Evolutionary conservation across 805 yeast species (phyloP).

Genomic region (Saccharomycopsis fermentans): DNA sequence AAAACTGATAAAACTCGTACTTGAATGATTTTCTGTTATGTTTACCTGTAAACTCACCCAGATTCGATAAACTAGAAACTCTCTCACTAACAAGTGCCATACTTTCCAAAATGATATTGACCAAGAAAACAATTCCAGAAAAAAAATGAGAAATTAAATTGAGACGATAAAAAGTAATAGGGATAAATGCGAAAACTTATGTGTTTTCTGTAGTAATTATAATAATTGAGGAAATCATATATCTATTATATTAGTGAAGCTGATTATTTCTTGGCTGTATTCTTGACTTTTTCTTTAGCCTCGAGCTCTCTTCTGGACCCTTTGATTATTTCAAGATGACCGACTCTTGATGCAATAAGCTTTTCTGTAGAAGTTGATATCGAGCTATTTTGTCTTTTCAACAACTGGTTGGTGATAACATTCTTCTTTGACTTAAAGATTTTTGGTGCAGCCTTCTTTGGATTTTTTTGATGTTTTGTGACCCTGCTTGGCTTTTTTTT

Average conservation of each 20-base stretch:
- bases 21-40: too few species aligned
- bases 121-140: too few species aligned
- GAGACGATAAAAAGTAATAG: too few species aligned
- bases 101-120: too few species aligned
- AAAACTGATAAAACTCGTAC: too few species aligned
- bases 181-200: too few species aligned
- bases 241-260: background rate
- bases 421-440: slow-evolving; percentile 32
- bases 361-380: slow-evolving; percentile 56
- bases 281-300: slow-evolving; percentile 40
- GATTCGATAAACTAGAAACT: too few species aligned
- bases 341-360: slow-evolving; percentile 79
- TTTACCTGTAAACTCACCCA: too few species aligned
- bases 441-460: slow-evolving; percentile 34
- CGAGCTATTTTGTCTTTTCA: slow-evolving; percentile 9
- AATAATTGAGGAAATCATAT: background rate
- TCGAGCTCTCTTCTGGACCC: slow-evolving; percentile 84
- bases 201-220: background rate
- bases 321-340: slow-evolving; percentile 83
- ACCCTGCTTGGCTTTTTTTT: slow-evolving; percentile 31
- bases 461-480: slow-evolving; percentile 33
- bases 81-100: too few species aligned
- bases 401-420: slow-evolving; percentile 20
- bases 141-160: too few species aligned
- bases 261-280: slow-evolving; percentile 17